Percentiles rank a stretch among this genome's conserved stretches.
phyloP scores from a whole-genome alignment of 257 asterid genomes.

The Nicotiana sylvestris region DNA sequence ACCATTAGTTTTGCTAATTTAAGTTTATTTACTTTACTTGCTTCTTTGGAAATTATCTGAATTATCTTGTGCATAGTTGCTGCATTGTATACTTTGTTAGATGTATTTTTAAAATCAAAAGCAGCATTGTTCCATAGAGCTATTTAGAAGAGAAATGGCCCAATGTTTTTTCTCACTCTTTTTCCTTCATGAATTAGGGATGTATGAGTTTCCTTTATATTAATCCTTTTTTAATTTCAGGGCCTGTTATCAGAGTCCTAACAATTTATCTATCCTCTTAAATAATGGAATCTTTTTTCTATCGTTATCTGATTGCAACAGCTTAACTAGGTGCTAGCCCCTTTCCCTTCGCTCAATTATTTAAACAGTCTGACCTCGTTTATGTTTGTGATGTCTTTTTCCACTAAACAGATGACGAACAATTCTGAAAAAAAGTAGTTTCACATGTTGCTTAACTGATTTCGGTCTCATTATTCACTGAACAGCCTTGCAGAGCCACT shows the following conservation, averaged over 20 bases:
- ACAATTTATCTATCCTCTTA: neutral
- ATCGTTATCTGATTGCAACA: constrained; percentile 6
- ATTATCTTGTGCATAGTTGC: neutral
- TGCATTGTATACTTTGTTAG: neutral
- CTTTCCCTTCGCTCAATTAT: neutral
- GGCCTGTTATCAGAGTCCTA: neutral
- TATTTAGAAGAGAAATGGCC: neutral
- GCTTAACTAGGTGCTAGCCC: neutral
- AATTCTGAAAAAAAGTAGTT: constrained; percentile 10
- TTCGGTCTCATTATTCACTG: constrained; percentile 6
- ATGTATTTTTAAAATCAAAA: neutral
- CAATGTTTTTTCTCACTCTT: neutral
- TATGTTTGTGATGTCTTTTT: neutral
- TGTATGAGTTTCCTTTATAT: neutral
- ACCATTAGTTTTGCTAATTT: neutral
- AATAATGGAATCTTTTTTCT: neutral
- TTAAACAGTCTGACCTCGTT: neutral
- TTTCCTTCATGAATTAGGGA: neutral
- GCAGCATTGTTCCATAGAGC: neutral
- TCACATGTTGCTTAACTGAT: neutral
- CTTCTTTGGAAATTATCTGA: neutral
- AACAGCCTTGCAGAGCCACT: constrained; percentile 91
- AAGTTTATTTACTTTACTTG: neutral
- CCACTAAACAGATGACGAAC: neutral
- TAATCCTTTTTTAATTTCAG: neutral